Percentiles rank a stretch among this genome's conserved stretches.
phyloP scores from a whole-genome alignment of 805 yeast genomes.

The Grigorovia transvaalensis region DNA sequence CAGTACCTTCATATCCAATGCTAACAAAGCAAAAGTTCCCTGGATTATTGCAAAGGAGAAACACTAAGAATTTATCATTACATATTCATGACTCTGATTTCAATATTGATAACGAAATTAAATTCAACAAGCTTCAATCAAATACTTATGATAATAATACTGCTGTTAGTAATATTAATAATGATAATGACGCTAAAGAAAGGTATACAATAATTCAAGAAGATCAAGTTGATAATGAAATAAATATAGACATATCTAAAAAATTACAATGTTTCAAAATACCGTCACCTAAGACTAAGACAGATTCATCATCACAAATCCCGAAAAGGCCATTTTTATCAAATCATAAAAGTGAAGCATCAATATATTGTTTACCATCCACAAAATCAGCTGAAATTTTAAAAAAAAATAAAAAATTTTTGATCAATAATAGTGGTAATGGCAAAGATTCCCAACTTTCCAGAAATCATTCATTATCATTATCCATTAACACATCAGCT shows the following conservation, averaged over 20 bases:
- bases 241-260: background rate
- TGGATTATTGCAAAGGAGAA: constrained; percentile 18
- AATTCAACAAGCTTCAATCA: background rate
- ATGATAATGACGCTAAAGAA: background rate
- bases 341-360: constrained; percentile 15
- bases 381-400: background rate
- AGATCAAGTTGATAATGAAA: background rate
- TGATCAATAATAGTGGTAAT: background rate
- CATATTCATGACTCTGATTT: background rate
- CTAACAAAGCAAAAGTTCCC: constrained; percentile 8
- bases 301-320: background rate
- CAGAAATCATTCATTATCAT: constrained; percentile 15
- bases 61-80: constrained; percentile 24
- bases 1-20: background rate
- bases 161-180: constrained; percentile 1
- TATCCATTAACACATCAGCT: constrained; percentile 16
- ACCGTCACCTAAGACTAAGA: background rate
- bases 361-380: constrained; percentile 8
- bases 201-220: no score
- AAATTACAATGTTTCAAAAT: background rate
- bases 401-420: background rate
- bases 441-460: background rate
- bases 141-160: background rate
- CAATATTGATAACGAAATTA: background rate
- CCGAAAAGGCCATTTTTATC: constrained; percentile 2